Evolutionary conservation across 805 yeast species (phyloP).

Genomic region (Saccharomycopsis sp.): DNA sequence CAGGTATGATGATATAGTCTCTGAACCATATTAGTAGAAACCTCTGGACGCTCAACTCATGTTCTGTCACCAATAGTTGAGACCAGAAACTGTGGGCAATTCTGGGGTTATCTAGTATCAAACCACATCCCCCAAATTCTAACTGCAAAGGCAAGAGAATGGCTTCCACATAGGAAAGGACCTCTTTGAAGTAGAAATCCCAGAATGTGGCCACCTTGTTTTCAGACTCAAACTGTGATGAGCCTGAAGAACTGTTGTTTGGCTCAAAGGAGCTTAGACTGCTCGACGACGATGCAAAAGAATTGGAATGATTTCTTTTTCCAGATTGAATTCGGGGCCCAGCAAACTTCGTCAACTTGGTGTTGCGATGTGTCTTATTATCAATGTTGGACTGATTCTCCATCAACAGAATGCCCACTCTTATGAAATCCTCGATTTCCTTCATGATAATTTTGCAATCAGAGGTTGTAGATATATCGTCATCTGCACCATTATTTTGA

Average conservation of each 20-base stretch:
- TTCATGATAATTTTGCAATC: constrained; percentile 10
- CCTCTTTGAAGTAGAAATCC: constrained; percentile 46
- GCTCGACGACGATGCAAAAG: background rate
- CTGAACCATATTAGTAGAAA: constrained; percentile 39
- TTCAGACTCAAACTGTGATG: constrained; percentile 17
- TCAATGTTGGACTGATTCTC: constrained; percentile 21
- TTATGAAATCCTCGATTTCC: constrained; percentile 20
- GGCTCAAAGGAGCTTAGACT: background rate
- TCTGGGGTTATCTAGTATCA: constrained; percentile 23
- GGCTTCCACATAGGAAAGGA: constrained; percentile 51
- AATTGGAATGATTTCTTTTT: background rate
- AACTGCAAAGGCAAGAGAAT: constrained; percentile 51
- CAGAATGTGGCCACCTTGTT: constrained; percentile 36
- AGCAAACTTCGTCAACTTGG: constrained; percentile 12
- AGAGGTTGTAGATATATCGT: constrained; percentile 4
- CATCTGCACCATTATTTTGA: constrained; percentile 1
- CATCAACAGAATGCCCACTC: constrained; percentile 18
- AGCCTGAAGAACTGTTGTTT: no score
- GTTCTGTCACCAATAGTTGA: constrained; percentile 15
- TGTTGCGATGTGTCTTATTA: constrained; percentile 8
- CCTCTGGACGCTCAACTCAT: constrained; percentile 30
- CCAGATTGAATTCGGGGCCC: no score
- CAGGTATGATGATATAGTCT: constrained; percentile 44
- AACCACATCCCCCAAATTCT: constrained; percentile 31
- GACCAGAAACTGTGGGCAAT: constrained; percentile 27